Conservation (phyloP, 176 grass and related monocot genomes). For the Oryza punctata region DNA sequence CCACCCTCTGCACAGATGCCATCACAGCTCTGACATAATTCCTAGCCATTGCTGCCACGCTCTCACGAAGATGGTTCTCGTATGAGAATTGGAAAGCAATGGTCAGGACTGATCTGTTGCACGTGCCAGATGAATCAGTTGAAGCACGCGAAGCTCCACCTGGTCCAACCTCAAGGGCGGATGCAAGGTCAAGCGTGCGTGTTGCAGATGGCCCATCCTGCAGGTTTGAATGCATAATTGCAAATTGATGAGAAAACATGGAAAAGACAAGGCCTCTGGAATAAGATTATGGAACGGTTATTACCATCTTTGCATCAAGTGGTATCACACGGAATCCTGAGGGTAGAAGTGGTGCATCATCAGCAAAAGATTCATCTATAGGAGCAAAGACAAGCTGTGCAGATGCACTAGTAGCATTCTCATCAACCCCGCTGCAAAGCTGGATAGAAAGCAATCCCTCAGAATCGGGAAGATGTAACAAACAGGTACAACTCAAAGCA, state of each 20-base stretch:
- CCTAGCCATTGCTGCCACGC: constrained; percentile 75
- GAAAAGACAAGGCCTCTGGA: not conserved
- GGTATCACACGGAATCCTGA: constrained; percentile 95
- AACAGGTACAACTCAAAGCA: not conserved
- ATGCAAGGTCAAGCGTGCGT: constrained; percentile 89
- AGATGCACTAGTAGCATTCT: constrained; percentile 69
- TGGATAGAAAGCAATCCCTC: constrained; percentile 28
- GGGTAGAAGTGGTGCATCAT: constrained; percentile 79
- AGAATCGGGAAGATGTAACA: not conserved
- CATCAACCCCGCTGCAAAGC: constrained; percentile 87
- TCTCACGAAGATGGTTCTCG: constrained; percentile 83
- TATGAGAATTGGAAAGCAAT: constrained; percentile 93
- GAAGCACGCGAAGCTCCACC: constrained; percentile 33
- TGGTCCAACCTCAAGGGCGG: constrained; percentile 76
- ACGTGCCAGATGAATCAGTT: not conserved
- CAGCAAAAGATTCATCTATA: constrained; percentile 94
- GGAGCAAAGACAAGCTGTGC: constrained; percentile 97
- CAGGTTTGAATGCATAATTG: not conserved
- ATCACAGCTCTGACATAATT: constrained; percentile 85
- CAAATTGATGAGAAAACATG: not conserved
- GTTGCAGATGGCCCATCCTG: constrained; percentile 55
- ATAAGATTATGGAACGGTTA: not conserved
- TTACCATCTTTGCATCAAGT: constrained; percentile 70
- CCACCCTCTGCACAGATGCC: constrained; percentile 87
- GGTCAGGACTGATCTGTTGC: constrained; percentile 74